phyloP scores from a whole-genome alignment of 306 rosid genomes.

The Gynostemma pentaphyllum region DNA sequence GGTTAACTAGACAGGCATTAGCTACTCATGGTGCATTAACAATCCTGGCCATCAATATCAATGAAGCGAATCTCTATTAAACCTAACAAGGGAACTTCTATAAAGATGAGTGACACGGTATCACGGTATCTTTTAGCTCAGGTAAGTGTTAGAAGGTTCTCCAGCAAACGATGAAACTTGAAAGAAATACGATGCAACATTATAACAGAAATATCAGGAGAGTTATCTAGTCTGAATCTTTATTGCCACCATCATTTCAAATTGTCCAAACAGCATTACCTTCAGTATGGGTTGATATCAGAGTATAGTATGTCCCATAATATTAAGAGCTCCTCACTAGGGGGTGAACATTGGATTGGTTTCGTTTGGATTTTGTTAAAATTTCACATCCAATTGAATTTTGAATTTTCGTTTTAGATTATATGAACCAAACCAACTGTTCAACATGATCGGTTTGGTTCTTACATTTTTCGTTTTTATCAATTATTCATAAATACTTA shows the following conservation, averaged over 20 bases:
- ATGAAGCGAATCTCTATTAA: neutral
- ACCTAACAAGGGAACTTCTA: neutral
- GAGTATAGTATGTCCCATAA: neutral
- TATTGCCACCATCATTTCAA: neutral
- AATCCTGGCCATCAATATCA: neutral
- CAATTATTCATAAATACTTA: too few species aligned
- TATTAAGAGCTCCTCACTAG: neutral
- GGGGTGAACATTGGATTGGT: too few species aligned
- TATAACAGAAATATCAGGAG: neutral
- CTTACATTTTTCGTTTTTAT: too few species aligned
- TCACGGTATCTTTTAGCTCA: neutral
- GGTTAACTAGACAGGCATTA: neutral
- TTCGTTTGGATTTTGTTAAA: too few species aligned
- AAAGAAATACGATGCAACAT: neutral
- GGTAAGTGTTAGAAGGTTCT: neutral
- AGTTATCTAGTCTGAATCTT: neutral
- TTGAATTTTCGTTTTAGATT: too few species aligned
- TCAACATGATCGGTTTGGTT: too few species aligned
- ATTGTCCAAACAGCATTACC: neutral
- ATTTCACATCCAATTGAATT: too few species aligned
- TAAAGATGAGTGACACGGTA: neutral
- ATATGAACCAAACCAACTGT: too few species aligned
- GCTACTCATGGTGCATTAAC: neutral
- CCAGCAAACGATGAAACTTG: neutral
- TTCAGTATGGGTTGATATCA: neutral